Evolutionary conservation across 768 basidiomycete species (phyloP), one percentile per base, ranked within the genome.

Genomic region (Pleurotus tuoliensis): DNA sequence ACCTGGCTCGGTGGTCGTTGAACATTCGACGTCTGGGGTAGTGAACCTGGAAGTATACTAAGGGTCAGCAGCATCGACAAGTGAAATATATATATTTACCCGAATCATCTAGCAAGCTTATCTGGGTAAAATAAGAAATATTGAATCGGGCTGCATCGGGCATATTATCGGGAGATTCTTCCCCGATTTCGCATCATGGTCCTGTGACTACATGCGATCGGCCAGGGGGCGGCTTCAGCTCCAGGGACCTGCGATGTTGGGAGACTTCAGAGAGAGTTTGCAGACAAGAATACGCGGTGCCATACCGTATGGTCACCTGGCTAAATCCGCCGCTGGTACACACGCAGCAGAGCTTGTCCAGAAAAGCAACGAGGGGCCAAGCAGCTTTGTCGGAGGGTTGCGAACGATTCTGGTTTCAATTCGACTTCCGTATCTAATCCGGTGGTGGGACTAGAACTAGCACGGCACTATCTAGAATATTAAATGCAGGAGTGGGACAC

Each of bases 21-120:
- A 9, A 11, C 30, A 34, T 34, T 34, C 9, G 30, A 9, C 9
- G 5, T 34, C 30, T 34, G 30, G 30, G 30, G 30, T 34, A 47
- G 1, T 40, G 51, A 53, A 37, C 51, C 51, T 53, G 51, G 51
- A 53, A 53, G 51, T 53, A 53, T 40, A 53, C 34, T 39, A 34
- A 20, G 37, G n/a, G 46, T 47, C 46, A 47, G 24, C 13, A 25
- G 46, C 18, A 6, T 25, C 24, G 18, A 20, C 8, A 18, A 15
- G 34, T 41, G 18, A 53, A 18, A 53, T 22, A 53, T 43, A 53
- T 53, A n/a, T 16, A 53, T 40, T 53, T 53, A 53, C 51, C 38
- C 51, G 51, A 41, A 13, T n/a, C 51, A 53, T 53, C 51, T 53
- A 53, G 38, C 39, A 53, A 53, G 51, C 51, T 53, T 53, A 53